A percentile compares a stretch with the other conserved stretches of the same genome.
Evolutionary conservation across 805 yeast genomes (phyloP).

Genomic region (Ogataea paradorogensis): DNA sequence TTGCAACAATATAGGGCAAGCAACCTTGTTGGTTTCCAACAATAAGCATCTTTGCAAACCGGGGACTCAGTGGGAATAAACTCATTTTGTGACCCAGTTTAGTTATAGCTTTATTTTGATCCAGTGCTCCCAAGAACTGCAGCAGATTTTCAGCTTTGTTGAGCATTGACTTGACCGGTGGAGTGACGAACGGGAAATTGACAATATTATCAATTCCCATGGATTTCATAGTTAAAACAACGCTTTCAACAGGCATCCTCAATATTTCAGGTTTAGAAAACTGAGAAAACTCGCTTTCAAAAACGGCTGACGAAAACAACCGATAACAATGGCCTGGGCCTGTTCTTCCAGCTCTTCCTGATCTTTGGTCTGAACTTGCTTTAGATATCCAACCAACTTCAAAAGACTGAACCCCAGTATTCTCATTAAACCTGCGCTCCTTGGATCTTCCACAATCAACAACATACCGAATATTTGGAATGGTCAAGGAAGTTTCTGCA

Average conservation of each 20-base stretch:
- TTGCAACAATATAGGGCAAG: slow-evolving; percentile 82
- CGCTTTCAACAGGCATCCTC: slow-evolving; percentile 94
- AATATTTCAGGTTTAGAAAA: slow-evolving; percentile 87
- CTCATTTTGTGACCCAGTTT: slow-evolving; percentile 84
- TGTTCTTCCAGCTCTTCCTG: slow-evolving; percentile 98
- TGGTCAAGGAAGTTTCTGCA: slow-evolving; percentile 96
- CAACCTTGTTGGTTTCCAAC: slow-evolving; percentile 86
- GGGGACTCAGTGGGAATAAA: slow-evolving; percentile 87
- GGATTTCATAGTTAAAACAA: slow-evolving; percentile 92
- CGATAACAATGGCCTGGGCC: slow-evolving; percentile 98
- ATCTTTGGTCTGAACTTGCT: slow-evolving; percentile 92
- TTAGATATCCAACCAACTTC: slow-evolving; percentile 90
- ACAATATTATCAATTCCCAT: slow-evolving; percentile 92
- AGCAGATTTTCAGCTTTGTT: slow-evolving; percentile 65
- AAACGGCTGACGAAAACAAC: slow-evolving; percentile 89
- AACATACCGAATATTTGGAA: slow-evolving; percentile 92
- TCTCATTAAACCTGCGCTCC: slow-evolving; percentile 77
- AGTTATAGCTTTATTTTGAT: slow-evolving; percentile 55
- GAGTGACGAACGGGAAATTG: slow-evolving; percentile 93
- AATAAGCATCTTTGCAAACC: slow-evolving; percentile 86
- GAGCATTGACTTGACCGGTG: slow-evolving; percentile 67
- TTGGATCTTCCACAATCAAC: slow-evolving; percentile 94
- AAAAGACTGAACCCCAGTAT: slow-evolving; percentile 88
- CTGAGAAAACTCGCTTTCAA: slow-evolving; percentile 76
- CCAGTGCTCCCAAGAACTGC: slow-evolving; percentile 75